Base-by-base conservation (phyloP, 257 asterid genomes). In the Solanum sitiens region DNA sequence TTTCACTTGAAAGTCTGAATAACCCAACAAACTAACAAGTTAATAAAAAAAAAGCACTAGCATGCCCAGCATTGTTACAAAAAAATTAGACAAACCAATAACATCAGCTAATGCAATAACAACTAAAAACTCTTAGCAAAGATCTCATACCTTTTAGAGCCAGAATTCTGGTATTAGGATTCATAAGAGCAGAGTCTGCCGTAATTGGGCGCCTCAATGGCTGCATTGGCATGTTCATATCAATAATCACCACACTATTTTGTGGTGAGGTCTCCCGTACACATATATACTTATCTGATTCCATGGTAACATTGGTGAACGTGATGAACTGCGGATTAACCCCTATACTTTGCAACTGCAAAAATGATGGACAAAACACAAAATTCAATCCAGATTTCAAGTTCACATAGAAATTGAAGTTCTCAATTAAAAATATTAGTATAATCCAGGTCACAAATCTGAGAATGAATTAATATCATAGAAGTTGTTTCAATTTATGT, bases 121-220 rank as follows among this genome's bases (percentile, higher is more conserved):
- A n/a, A 50, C 32, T 50, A 50, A 18, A 82, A 82, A 47, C 9
- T 30, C 45, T 82, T 50, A 82, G 70, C 20, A 80, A 80, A 18
- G 25, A 80, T 47, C 13, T 14, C 65, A 32, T 82, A 97, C 99
- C 99, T 96, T 97, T 96, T 72, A 97, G 91, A 47, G 99, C 99
- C 92, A 97, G 90, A 87, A 96, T 95, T 92, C 98, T 94, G 84
- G 96, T 88, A 92, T 93, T 92, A 25, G 99, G 99, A 92, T 95
- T 95, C 99, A 97, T 97, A 83, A 97, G 98, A 27, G 99, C 99
- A 6, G 99, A 97, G 92, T 97, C 99, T n/a, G 99, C 99, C 37
- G 99, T 97, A 70, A 97, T 97, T 2, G 99, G 99, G 90, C 99
- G 94, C 93, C 99, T 93, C 92, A 97, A 87, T 33, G 99, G 99